Conservation (phyloP, 805 yeast genomes). For the Candida ponderosae region DNA sequence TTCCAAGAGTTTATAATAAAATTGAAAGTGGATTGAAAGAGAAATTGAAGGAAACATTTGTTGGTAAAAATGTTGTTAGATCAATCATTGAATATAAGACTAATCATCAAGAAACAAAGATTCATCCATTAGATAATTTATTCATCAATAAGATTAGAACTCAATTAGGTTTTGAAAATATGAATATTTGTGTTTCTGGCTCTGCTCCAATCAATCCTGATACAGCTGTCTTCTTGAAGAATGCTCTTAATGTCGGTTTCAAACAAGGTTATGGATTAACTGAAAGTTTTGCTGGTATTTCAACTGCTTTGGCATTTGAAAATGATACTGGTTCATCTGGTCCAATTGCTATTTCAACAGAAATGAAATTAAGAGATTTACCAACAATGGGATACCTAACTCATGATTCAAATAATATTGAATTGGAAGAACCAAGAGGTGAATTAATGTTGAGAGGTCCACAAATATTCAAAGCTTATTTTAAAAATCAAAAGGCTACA, state of each 20-base stretch:
- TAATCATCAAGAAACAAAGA: not conserved
- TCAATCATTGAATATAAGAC: not conserved
- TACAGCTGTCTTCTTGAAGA: conserved; percentile 46
- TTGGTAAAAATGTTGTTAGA: not conserved
- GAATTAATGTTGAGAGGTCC: conserved; percentile 48
- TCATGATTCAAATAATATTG: conserved; percentile 15
- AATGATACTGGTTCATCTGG: conserved; percentile 31
- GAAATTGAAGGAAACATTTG: conserved; percentile 17
- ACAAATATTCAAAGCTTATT: conserved; percentile 44
- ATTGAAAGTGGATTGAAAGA: conserved; percentile 42
- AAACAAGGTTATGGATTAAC: conserved; percentile 49
- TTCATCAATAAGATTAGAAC: conserved; percentile 23
- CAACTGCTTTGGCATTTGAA: conserved; percentile 28
- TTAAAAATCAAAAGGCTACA: conserved; percentile 40
- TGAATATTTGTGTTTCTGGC: conserved; percentile 29
- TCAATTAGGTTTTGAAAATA: conserved; percentile 31
- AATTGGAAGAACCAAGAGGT: conserved; percentile 27
- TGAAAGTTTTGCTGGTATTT: conserved; percentile 42
- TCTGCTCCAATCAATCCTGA: conserved; percentile 55
- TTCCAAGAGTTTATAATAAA: conserved; percentile 48
- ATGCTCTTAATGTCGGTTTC: conserved; percentile 38
- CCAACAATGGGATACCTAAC: conserved; percentile 35
- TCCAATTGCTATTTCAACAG: conserved; percentile 32
- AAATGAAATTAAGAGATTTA: conserved; percentile 38
- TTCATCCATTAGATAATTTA: conserved; percentile 23